Conservation (phyloP, 371 early-diverging fungal species). For the Syncephalastrum sp. region DNA sequence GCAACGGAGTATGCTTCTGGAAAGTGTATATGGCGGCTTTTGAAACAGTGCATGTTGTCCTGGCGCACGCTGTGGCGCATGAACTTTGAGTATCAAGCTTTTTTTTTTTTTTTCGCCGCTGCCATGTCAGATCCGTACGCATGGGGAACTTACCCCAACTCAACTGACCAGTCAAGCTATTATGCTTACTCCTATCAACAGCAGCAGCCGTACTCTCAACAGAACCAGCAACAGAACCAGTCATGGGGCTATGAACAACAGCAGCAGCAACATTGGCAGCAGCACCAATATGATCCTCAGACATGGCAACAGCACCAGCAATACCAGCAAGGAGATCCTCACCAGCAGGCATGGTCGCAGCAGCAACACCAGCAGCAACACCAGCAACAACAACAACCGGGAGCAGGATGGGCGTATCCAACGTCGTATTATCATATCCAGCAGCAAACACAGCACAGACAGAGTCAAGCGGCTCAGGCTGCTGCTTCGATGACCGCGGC, state of each 20-base stretch:
- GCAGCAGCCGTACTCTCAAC: too few species aligned
- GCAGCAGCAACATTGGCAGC: constrained; percentile 4
- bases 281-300: constrained; percentile 8
- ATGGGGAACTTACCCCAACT: too few species aligned
- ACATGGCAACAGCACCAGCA: constrained; percentile 5
- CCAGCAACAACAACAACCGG: constrained; percentile 1
- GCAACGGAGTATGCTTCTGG: too few species aligned
- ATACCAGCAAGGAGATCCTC: constrained; percentile 4
- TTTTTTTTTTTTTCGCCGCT: too few species aligned
- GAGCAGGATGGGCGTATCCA: background rate
- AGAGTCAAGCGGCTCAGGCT: constrained; percentile 22
- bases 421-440: constrained; percentile 23
- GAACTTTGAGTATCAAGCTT: too few species aligned
- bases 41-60: too few species aligned
- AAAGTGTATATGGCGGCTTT: too few species aligned
- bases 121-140: too few species aligned
- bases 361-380: background rate
- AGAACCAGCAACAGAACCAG: too few species aligned
- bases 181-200: too few species aligned
- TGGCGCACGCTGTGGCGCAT: too few species aligned
- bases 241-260: background rate
- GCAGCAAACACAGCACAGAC: constrained; percentile 32
- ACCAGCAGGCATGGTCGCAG: background rate
- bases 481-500: constrained; percentile 28
- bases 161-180: too few species aligned